Evolutionary conservation across 257 asterid genomes (phyloP), one percentile per base, ranked within the genome.

Genomic region (Penstemon barbatus): DNA sequence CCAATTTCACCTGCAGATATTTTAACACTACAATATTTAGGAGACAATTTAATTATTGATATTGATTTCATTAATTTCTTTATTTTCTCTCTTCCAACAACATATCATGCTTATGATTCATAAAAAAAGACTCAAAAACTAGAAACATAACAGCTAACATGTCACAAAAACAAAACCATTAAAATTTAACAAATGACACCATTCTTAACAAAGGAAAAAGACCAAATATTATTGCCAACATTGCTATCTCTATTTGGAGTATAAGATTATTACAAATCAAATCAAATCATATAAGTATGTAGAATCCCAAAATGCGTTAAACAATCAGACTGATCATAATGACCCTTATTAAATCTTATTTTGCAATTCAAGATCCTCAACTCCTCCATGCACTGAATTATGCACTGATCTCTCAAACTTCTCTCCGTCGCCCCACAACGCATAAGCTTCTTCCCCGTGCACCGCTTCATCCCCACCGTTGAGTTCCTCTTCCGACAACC

Each of bases 381-480:
- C 78, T 3, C 79, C 81, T 25, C 33, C 33, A 41, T 75, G 62
- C 2, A 64, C 85, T 0, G 85, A 71, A 67, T 76, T 77, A 15
- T 75, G 81, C 73, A 65, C 73, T 6, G 89, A 79, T 39, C 67
- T 83, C 61, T 81, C 88, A 55, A 71, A 79, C 80, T 77, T 90
- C 77, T 86, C 87, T 0, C 97, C 97, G 39, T 90, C 91, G 0
- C 94, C 97, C 87, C 90, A 88, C 64, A 91, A 18, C 1, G 96
- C 97, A 68, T 88, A 91, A 0, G 97, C 96, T 44, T 76, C 89
- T 68, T 89, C 96, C 0, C 96, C 96, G 37, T 89, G 97, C 38
- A 91, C 88, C 0, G 84, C 82, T 4, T 85, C 91, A n/a, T 91
- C 97, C 0, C 96, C 97, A 2, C 39, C 74, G 1, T 43, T 51